Evolutionary conservation across 345 rosid genomes (phyloP).

Genomic region (Leavenworthia alabamica): DNA sequence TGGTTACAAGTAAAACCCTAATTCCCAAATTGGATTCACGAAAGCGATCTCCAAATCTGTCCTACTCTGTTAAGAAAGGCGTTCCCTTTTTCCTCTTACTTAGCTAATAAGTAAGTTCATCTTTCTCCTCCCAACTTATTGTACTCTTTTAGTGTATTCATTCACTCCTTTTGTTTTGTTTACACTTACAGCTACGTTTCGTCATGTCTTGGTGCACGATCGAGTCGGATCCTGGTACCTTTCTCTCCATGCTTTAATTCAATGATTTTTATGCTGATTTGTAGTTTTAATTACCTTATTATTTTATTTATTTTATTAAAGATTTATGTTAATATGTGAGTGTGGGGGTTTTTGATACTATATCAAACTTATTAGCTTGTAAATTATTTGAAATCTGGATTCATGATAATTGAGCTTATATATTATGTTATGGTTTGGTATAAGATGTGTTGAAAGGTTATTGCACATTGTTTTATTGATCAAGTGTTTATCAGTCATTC

Average conservation of each 20-base stretch:
- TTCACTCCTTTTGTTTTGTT: background rate
- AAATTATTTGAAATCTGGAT: background rate
- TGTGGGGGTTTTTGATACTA: background rate
- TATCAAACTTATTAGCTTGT: background rate
- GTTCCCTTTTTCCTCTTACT: background rate
- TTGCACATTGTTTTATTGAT: background rate
- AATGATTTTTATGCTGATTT: background rate
- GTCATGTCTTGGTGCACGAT: constrained; percentile 99
- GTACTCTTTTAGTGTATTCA: background rate
- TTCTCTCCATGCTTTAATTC: background rate
- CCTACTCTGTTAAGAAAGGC: background rate
- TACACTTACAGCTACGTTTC: background rate
- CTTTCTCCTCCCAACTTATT: background rate
- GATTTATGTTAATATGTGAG: background rate
- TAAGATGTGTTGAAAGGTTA: background rate
- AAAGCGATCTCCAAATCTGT: background rate
- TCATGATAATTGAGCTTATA: background rate
- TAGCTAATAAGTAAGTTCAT: background rate
- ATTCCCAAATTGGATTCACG: background rate
- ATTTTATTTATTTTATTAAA: background rate
- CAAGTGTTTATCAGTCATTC: background rate
- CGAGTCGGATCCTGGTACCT: constrained; percentile 92
- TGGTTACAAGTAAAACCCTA: background rate
- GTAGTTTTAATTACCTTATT: background rate
- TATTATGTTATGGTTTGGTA: background rate